Conservation (phyloP, 768 basidiomycete genomes). For the Candolleomyces aberdarensis region DNA sequence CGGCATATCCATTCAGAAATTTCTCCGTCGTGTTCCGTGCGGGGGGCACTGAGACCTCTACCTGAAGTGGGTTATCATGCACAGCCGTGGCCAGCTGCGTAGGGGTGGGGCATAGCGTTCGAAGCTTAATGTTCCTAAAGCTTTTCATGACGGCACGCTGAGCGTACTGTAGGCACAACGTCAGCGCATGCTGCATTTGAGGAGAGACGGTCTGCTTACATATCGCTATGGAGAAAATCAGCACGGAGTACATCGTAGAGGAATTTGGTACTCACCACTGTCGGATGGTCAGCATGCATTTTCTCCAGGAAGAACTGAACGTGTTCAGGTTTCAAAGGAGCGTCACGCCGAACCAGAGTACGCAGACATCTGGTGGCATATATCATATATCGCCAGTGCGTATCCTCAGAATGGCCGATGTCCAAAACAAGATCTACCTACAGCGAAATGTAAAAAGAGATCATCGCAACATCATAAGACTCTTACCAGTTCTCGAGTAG, state of each 20-base stretch:
- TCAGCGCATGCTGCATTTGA: not conserved
- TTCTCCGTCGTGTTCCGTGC: constrained; percentile 50
- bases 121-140: constrained; percentile 75
- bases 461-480: not conserved
- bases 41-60: constrained; percentile 44
- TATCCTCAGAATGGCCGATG: constrained; percentile 55
- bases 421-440: constrained; percentile 39
- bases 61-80: constrained; percentile 66
- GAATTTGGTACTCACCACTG: constrained; percentile 45
- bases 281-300: constrained; percentile 60
- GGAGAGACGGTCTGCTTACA: constrained; percentile 33
- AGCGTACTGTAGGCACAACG: constrained; percentile 46
- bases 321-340: constrained; percentile 44
- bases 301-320: constrained; percentile 59
- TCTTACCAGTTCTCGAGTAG: constrained; percentile 42
- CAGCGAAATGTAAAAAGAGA: not conserved
- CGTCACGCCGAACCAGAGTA: constrained; percentile 66
- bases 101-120: constrained; percentile 58
- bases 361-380: constrained; percentile 66
- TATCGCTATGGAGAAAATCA: constrained; percentile 43
- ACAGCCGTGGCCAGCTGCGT: constrained; percentile 59
- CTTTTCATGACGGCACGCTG: constrained; percentile 77
- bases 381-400: constrained; percentile 80
- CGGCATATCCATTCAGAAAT: constrained; percentile 54
- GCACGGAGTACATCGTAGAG: not conserved